Conservation (phyloP, 148 eudicot species). For the Vaccinium vitisidaea region DNA sequence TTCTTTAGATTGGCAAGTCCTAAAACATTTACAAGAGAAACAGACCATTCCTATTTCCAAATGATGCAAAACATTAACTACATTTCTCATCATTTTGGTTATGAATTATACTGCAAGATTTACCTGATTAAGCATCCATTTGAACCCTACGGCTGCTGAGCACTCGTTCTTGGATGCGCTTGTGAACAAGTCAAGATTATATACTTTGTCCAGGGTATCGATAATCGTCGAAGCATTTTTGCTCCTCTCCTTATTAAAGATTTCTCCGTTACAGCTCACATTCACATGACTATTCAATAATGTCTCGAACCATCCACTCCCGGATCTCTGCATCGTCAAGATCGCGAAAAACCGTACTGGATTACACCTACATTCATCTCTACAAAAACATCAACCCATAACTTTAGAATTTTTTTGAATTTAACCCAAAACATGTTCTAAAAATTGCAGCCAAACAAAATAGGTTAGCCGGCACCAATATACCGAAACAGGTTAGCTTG, state of each 20-base stretch:
- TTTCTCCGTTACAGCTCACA: slow-evolving; percentile 77
- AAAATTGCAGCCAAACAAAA: neutral
- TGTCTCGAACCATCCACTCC: slow-evolving; percentile 95
- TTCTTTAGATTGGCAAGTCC: neutral
- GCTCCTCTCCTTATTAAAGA: slow-evolving; percentile 52
- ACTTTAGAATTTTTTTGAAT: neutral
- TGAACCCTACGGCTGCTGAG: slow-evolving; percentile 71
- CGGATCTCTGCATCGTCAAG: slow-evolving; percentile 84
- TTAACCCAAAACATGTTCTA: neutral
- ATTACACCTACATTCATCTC: slow-evolving; percentile 70
- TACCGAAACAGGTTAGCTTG: too few species aligned
- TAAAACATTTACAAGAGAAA: neutral
- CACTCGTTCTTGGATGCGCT: slow-evolving; percentile 88
- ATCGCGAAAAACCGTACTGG: slow-evolving; percentile 63
- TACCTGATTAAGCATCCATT: slow-evolving; percentile 95
- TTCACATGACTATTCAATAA: slow-evolving; percentile 70
- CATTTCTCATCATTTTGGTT: neutral
- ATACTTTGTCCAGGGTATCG: slow-evolving; percentile 50
- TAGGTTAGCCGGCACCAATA: neutral
- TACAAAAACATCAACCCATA: slow-evolving; percentile 20
- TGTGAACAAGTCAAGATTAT: slow-evolving; percentile 61
- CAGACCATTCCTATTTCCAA: neutral
- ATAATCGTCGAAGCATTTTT: slow-evolving; percentile 44
- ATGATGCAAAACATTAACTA: neutral
- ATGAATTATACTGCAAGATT: slow-evolving; percentile 6